Base-by-base conservation (phyloP, 768 basidiomycete genomes). In the Leccinum aurantiacum region DNA sequence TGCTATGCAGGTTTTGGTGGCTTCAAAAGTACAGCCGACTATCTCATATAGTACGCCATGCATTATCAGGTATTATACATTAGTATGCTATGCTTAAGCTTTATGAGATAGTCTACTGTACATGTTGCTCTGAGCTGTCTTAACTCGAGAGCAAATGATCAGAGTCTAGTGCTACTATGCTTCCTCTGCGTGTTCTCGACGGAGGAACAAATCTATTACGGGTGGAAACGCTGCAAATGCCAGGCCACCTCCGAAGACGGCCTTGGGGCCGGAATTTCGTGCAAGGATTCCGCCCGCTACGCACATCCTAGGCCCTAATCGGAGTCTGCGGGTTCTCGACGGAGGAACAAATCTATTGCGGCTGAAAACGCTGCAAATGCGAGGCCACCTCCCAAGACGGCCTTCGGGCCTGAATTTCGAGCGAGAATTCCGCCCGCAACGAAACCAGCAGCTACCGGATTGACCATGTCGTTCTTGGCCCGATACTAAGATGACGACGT, bases 311-410 rank as follows among this genome's bases (percentile, higher is more conserved):
- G 37, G 15, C 15, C 7, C 37, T 41, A 41, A 9, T 41, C 38
- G 8, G 38, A 17, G 38, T 93, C 91, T 69, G 89, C 72, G 17
- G 91, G 78, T 72, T 93, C 90, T 72, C 91, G 79, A 73, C 89
- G 82, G 60, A 94, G 73, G 74, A 91, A 96, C 25, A 76, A 53
- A 73, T 98, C 96, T 64, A 98, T 95, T 11, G 83, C 93, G 0
- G 87, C 87, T 13, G 95, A 97, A 77, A 98, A 98, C 1, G 90
- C 93, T 14, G 93, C 94, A 69, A 98, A 98, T 1, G 90, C 93
- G 6, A 93, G 62, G 22, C 93, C 96, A 67, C 96, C 96, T 49
- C 89, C 87, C 24, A 95, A 65, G 24, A 85, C 91, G 14, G 90
- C 93, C 74, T 84, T 90, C 6, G 93, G 91, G 1, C 96, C 95